These are phyloP conservation scores for Crithidia acanthocephali DNA, from an alignment of 208 protist genomes.

Conservation along the genomic window DNA sequence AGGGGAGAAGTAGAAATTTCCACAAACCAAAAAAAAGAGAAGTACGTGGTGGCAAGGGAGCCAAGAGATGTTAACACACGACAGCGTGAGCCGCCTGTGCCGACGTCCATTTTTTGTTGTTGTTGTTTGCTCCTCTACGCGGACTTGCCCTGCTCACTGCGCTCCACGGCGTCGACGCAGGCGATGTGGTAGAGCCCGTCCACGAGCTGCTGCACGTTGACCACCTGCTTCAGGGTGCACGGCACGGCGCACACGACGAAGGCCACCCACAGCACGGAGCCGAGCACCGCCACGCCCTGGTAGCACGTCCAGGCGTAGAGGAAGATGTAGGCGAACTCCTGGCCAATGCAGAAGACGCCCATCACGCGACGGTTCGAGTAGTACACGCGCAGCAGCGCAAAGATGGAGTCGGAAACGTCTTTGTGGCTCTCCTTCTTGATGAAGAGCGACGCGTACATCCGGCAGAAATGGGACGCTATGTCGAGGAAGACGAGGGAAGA, in stretches of 20 bases:
- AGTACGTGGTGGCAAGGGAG: too few species aligned
- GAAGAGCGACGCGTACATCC: slow-evolving; percentile 91
- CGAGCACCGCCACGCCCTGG: slow-evolving; percentile 28
- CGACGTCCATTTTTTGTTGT: background rate
- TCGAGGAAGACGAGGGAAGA: slow-evolving; percentile 89
- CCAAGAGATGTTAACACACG: too few species aligned
- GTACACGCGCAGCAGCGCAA: slow-evolving; percentile 88
- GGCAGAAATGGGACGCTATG: slow-evolving; percentile 93
- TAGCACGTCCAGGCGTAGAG: slow-evolving; percentile 83
- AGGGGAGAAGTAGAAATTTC: too few species aligned
- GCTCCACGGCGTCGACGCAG: slow-evolving; percentile 68
- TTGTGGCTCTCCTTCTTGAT: slow-evolving; percentile 79
- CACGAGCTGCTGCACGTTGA: slow-evolving; percentile 92
- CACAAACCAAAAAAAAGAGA: background rate
- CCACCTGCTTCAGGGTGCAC: slow-evolving; percentile 86
- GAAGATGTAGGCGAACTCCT: slow-evolving; percentile 93
- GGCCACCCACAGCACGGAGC: slow-evolving; percentile 35
- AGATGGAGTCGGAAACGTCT: slow-evolving; percentile 83
- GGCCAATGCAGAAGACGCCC: slow-evolving; percentile 86
- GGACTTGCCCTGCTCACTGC: slow-evolving; percentile 38
- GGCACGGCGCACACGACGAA: slow-evolving; percentile 50
- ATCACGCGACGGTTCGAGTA: slow-evolving; percentile 91
- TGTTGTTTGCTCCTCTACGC: background rate
- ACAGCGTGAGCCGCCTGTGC: too few species aligned
- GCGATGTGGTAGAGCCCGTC: slow-evolving; percentile 87